Percentiles rank a stretch among this genome's conserved stretches.
Evolutionary conservation across 345 rosid genomes (phyloP).

Genomic region (Psidium guajava): DNA sequence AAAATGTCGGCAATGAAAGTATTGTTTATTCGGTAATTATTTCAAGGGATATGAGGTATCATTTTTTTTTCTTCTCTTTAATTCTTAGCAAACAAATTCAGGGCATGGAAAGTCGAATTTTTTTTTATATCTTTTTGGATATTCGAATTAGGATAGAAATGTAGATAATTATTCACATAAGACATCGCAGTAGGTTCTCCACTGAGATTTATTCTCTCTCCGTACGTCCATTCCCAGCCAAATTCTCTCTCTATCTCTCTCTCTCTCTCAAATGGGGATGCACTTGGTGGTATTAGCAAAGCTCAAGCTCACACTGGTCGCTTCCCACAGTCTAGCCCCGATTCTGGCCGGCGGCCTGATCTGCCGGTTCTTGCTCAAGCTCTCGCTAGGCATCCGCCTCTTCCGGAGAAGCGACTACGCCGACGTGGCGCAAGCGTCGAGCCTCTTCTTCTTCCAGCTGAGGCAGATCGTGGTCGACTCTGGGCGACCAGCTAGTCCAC

Average conservation of each 20-base stretch:
- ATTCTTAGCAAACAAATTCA: too few species aligned
- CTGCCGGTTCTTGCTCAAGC: slow-evolving; percentile 11
- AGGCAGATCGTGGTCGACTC: neutral
- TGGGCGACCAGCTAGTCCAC: neutral
- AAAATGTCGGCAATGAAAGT: too few species aligned
- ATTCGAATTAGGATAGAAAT: neutral
- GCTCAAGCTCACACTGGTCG: neutral
- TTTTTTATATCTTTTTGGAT: neutral
- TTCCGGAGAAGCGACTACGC: neutral
- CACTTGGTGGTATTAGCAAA: slow-evolving; percentile 1
- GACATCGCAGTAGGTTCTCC: neutral
- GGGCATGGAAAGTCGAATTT: too few species aligned
- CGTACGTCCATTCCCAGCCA: neutral
- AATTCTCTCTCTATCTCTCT: neutral
- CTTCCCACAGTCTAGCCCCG: neutral
- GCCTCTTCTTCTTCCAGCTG: slow-evolving; percentile 8
- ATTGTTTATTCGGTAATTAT: too few species aligned
- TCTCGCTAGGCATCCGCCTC: neutral
- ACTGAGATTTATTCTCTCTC: neutral
- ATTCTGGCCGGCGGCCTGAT: slow-evolving; percentile 4
- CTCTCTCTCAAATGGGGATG: neutral
- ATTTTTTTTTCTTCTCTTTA: too few species aligned
- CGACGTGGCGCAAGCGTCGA: neutral
- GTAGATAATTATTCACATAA: neutral
- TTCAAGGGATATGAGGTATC: too few species aligned